Evolutionary conservation across 2,329 filamentous ascomycete species (phyloP).

Genomic region (Tolypocladium ophioglossoides): DNA sequence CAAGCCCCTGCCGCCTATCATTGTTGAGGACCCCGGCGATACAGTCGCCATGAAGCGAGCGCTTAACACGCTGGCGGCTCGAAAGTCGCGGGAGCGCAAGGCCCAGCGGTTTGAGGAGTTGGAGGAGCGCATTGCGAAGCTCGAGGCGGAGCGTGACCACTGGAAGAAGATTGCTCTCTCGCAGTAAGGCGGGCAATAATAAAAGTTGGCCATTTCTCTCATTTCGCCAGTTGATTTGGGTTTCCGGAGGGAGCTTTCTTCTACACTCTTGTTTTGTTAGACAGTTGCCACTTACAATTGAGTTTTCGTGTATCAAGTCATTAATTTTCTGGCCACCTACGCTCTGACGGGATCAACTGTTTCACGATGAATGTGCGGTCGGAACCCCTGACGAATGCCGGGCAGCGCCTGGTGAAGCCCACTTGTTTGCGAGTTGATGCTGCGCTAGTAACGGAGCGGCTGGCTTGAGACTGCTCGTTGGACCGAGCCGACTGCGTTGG

Average conservation of each 20-base stretch:
- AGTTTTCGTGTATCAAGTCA: not conserved
- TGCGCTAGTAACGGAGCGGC: too few species aligned
- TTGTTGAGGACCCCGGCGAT: conserved; percentile 64
- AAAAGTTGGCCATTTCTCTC: conserved; percentile 6
- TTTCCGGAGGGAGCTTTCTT: not conserved
- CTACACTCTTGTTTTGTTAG: not conserved
- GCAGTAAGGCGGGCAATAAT: conserved; percentile 12
- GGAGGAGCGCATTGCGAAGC: conserved; percentile 60
- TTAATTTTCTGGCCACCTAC: too few species aligned
- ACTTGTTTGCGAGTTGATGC: too few species aligned
- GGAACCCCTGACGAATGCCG: not conserved
- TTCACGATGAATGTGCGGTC: too few species aligned
- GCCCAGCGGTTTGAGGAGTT: conserved; percentile 64
- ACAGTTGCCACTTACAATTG: not conserved
- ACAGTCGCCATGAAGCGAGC: conserved; percentile 82
- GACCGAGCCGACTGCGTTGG: not conserved
- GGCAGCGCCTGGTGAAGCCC: too few species aligned
- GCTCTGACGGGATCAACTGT: too few species aligned
- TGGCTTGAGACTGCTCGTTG: too few species aligned
- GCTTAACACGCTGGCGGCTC: conserved; percentile 84
- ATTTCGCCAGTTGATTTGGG: conserved; percentile 1
- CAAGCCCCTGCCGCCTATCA: conserved; percentile 70
- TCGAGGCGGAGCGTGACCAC: conserved; percentile 55
- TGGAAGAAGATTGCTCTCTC: conserved; percentile 49
- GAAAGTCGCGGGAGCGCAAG: conserved; percentile 86